Percentiles rank a stretch among this genome's conserved stretches.
phyloP scores from a whole-genome alignment of 2,329 filamentous ascomycete genomes.

The Epichloe sibirici region DNA sequence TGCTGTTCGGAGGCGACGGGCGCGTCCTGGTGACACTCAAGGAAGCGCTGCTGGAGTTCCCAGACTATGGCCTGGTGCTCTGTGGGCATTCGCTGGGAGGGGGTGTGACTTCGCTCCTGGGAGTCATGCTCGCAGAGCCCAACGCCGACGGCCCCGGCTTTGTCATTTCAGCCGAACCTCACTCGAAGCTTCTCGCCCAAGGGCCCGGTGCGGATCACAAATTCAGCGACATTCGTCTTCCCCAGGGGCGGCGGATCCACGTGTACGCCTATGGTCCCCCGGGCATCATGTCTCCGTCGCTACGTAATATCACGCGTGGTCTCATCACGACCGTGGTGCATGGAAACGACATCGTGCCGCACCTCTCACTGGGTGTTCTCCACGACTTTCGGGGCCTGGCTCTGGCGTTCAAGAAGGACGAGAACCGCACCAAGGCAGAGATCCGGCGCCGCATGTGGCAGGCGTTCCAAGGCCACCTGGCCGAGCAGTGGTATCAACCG shows the following conservation, averaged over 20 bases:
- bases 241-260: conserved; percentile 58
- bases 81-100: conserved; percentile 60
- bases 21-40: conserved; percentile 54
- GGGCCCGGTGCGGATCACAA: conserved; percentile 15
- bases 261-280: conserved; percentile 71
- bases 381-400: conserved; percentile 65
- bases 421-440: conserved; percentile 53
- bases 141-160: conserved; percentile 43
- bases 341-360: conserved; percentile 61
- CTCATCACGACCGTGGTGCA: conserved; percentile 66
- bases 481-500: conserved; percentile 45
- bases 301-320: conserved; percentile 58
- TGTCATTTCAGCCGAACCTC: conserved; percentile 43
- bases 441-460: conserved; percentile 55
- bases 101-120: conserved; percentile 56
- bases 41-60: conserved; percentile 52
- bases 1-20: conserved; percentile 56
- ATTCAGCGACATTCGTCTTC: conserved; percentile 37
- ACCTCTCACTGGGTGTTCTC: conserved; percentile 58
- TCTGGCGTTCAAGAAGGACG: conserved; percentile 60
- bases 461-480: conserved; percentile 48
- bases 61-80: conserved; percentile 57
- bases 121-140: conserved; percentile 58
- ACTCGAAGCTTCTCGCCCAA: conserved; percentile 27
- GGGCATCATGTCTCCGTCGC: conserved; percentile 56